A percentile compares a stretch with the other conserved stretches of the same genome.
Evolutionary conservation across 805 yeast genomes (phyloP).

Genomic region (Schwanniomyces pseudopolymorphus): DNA sequence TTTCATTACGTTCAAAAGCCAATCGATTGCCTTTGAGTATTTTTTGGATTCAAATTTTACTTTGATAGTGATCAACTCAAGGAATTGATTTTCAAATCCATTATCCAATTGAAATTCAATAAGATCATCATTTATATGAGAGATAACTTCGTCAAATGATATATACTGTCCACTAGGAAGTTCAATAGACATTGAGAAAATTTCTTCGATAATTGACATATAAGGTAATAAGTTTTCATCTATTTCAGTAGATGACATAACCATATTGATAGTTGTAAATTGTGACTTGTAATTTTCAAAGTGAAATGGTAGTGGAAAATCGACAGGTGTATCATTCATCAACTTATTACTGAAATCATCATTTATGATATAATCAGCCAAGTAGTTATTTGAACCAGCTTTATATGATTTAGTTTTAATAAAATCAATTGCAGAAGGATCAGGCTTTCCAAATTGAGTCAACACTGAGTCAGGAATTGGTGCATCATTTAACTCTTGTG

Average conservation of each 20-base stretch:
- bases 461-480: constrained; percentile 74
- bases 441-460: constrained; percentile 64
- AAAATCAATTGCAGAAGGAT: constrained; percentile 71
- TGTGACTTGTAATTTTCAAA: constrained; percentile 78
- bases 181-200: constrained; percentile 72
- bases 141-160: constrained; percentile 75
- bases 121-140: constrained; percentile 70
- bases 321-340: constrained; percentile 34
- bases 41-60: constrained; percentile 61
- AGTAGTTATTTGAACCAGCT: constrained; percentile 48
- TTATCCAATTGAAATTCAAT: constrained; percentile 55
- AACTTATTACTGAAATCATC: constrained; percentile 18
- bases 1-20: constrained; percentile 70
- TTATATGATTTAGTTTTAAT: constrained; percentile 66
- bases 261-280: constrained; percentile 67
- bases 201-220: constrained; percentile 58
- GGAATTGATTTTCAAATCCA: constrained; percentile 59
- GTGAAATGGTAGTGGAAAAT: constrained; percentile 69
- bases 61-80: constrained; percentile 63
- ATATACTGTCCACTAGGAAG: constrained; percentile 58
- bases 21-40: constrained; percentile 67
- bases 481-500: constrained; percentile 66
- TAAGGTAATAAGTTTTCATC: constrained; percentile 60
- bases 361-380: constrained; percentile 26
- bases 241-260: constrained; percentile 55